These are phyloP conservation scores for Plasmodium cynomolgi DNA, from an alignment of 169 alveolate genomes.

Conservation along the genomic window DNA sequence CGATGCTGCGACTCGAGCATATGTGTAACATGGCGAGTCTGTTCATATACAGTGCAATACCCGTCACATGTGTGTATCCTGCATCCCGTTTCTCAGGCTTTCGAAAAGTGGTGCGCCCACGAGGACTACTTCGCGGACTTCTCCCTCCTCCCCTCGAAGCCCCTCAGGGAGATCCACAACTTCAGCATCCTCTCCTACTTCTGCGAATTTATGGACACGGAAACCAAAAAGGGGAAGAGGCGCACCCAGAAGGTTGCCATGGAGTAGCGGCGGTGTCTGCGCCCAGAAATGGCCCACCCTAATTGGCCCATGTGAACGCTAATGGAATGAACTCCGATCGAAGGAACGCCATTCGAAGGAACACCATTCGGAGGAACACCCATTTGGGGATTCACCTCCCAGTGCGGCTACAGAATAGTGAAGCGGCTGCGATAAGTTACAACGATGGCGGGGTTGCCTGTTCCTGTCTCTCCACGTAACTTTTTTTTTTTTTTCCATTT, in stretches of 20 bases:
- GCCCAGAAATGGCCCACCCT: background rate
- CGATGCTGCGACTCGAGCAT: background rate
- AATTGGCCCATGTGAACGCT: background rate
- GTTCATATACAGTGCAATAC: background rate
- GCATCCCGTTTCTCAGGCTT: slow-evolving; percentile 8
- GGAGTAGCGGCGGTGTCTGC: background rate
- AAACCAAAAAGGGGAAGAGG: background rate
- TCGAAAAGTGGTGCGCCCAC: slow-evolving; percentile 33
- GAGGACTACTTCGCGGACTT: slow-evolving; percentile 34
- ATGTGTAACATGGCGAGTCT: background rate
- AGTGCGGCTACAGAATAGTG: background rate
- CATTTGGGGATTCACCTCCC: background rate
- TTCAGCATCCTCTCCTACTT: slow-evolving; percentile 51
- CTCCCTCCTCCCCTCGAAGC: slow-evolving; percentile 38
- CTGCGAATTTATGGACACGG: slow-evolving; percentile 22
- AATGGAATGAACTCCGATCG: background rate
- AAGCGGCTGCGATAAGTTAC: background rate
- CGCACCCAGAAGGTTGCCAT: background rate
- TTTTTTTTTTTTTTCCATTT: background rate
- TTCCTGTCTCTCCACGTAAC: background rate
- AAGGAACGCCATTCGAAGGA: no score
- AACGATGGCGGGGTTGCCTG: background rate
- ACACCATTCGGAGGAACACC: no score
- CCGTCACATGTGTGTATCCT: background rate
- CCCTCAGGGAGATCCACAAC: slow-evolving; percentile 28